Percentiles rank a stretch among this genome's conserved stretches.
phyloP scores from a whole-genome alignment of 2,329 filamentous ascomycete genomes.

The Cryphonectria radicalis region DNA sequence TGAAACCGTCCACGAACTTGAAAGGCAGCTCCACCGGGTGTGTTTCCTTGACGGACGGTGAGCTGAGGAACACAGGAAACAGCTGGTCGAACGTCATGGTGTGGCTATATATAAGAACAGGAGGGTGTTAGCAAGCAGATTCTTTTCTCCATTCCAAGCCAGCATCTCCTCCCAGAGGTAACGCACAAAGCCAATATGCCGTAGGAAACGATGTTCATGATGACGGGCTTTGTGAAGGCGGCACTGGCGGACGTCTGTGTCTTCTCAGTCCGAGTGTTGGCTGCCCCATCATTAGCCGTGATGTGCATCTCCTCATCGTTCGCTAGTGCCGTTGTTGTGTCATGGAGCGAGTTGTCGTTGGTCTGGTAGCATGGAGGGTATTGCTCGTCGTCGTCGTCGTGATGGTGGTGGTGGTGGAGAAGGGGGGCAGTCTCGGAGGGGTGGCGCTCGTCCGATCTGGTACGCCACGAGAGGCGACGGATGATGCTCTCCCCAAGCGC shows the following conservation, averaged over 20 bases:
- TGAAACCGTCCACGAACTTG: constrained; percentile 87
- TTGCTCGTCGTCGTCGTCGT: constrained; percentile 60
- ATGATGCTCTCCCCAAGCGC: constrained; percentile 76
- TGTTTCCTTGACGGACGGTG: constrained; percentile 53
- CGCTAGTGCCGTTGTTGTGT: constrained; percentile 44
- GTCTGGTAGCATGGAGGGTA: constrained; percentile 70
- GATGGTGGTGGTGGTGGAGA: constrained; percentile 59
- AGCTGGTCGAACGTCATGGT: constrained; percentile 97
- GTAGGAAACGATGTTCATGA: constrained; percentile 87
- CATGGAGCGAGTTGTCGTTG: constrained; percentile 57
- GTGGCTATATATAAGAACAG: constrained; percentile 69
- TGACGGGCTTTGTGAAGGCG: constrained; percentile 82
- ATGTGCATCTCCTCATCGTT: constrained; percentile 32
- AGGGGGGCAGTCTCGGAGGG: constrained; percentile 65
- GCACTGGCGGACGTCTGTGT: constrained; percentile 35
- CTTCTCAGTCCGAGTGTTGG: constrained; percentile 42
- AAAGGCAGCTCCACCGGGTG: constrained; percentile 72
- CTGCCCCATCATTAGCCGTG: constrained; percentile 22
- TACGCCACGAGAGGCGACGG: constrained; percentile 45
- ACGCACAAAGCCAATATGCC: constrained; percentile 94
- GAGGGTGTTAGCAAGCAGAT: constrained; percentile 35
- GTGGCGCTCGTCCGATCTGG: constrained; percentile 43
- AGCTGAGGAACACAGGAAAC: constrained; percentile 88
- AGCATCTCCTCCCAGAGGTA: constrained; percentile 1
- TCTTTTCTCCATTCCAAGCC: too few relatives aligned